Evolutionary conservation across 1,284 basidiomycete genomes (phyloP).

Genomic region (Tylopilus orsonianus): DNA sequence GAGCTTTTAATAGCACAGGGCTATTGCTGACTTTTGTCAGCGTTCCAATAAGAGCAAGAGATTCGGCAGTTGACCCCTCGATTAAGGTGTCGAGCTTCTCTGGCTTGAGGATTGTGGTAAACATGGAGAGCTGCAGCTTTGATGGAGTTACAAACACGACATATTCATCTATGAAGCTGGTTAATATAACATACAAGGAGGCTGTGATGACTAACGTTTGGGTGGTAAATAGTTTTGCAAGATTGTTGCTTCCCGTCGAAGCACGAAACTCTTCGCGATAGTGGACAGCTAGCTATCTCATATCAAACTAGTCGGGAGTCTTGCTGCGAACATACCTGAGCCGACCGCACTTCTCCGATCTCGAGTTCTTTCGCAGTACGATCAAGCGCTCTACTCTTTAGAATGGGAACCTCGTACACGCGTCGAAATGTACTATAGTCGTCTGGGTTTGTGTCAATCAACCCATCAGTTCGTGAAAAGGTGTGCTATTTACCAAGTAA

Average conservation of each 20-base stretch:
- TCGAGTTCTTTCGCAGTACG: conserved; percentile 72
- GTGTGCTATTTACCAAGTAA: conserved; percentile 60
- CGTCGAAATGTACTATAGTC: conserved; percentile 75
- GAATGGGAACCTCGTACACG: conserved; percentile 87
- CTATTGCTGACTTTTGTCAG: conserved; percentile 93
- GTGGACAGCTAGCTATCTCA: conserved; percentile 57
- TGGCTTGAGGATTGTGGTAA: conserved; percentile 71
- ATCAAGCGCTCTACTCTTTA: conserved; percentile 82
- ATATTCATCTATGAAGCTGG: conserved; percentile 73
- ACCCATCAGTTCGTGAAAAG: neutral
- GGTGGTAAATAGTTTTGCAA: conserved; percentile 87
- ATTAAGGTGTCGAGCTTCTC: conserved; percentile 65
- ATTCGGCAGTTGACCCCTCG: conserved; percentile 71
- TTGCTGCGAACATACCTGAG: conserved; percentile 51
- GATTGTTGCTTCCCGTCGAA: conserved; percentile 84
- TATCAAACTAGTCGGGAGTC: neutral
- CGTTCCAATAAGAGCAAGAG: conserved; percentile 78
- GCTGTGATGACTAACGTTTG: conserved; percentile 59
- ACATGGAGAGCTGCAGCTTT: conserved; percentile 77
- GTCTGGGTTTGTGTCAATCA: conserved; percentile 39
- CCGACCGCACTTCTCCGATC: conserved; percentile 70
- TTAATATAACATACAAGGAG: conserved; percentile 2
- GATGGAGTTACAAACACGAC: conserved; percentile 90
- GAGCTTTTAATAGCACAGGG: conserved; percentile 77
- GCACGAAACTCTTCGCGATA: conserved; percentile 83